phyloP scores from a whole-genome alignment of 2,329 filamentous ascomycete species.

The Apiospora koreana region DNA sequence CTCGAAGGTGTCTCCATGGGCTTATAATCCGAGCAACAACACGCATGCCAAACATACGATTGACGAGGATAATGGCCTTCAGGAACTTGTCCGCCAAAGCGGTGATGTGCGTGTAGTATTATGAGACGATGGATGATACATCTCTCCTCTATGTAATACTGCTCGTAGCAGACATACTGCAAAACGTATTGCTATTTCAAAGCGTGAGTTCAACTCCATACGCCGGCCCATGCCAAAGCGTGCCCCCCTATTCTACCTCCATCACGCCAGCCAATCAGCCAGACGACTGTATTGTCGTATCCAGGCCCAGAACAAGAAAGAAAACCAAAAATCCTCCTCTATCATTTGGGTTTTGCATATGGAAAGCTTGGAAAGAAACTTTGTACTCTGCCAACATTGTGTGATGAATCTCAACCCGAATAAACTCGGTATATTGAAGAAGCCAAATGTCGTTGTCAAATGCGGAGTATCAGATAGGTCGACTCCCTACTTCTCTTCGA shows the following conservation, averaged over 20 bases:
- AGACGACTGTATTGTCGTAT: background rate
- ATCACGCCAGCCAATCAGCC: background rate
- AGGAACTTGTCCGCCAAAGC: background rate
- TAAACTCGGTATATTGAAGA: background rate
- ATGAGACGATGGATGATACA: background rate
- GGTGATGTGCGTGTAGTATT: background rate
- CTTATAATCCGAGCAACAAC: background rate
- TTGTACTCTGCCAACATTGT: background rate
- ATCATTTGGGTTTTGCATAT: background rate
- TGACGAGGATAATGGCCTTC: background rate
- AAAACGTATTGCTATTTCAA: constrained; percentile 7
- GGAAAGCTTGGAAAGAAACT: background rate
- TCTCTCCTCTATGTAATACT: constrained; percentile 10
- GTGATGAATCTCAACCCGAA: background rate
- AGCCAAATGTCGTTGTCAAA: background rate
- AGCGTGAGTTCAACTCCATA: constrained; percentile 12
- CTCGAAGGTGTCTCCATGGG: background rate
- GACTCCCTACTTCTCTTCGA: constrained; percentile 53
- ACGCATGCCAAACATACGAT: background rate
- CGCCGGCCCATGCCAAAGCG: constrained; percentile 16
- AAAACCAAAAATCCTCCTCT: background rate
- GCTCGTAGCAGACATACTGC: constrained; percentile 5
- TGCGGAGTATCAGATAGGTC: background rate
- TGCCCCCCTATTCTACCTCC: constrained; percentile 11
- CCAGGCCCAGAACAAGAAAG: background rate